phyloP scores from a whole-genome alignment of 2,329 filamentous ascomycete genomes.

The Trichoderma atrobrunneum region DNA sequence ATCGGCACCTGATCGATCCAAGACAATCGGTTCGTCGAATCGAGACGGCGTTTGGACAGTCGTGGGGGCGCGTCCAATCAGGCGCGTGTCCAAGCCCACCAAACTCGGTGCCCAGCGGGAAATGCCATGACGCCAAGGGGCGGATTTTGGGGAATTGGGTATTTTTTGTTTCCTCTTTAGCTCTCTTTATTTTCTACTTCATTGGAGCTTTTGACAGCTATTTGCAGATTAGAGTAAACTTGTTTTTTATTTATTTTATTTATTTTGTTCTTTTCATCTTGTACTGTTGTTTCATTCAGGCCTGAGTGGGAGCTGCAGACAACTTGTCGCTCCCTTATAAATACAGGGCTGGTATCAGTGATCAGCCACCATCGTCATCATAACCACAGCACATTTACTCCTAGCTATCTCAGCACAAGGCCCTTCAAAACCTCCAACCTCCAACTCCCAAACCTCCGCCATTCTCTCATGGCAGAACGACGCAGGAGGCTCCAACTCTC shows the following conservation, averaged over 20 bases:
- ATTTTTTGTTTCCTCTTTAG: not conserved
- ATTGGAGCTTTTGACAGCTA: not conserved
- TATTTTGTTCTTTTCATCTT: not conserved
- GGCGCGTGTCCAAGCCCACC: conserved; percentile 12
- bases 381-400: not conserved
- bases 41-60: conserved; percentile 1
- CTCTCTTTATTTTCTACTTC: not conserved
- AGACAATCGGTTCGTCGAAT: not conserved
- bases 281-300: not conserved
- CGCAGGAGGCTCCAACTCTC: conserved; percentile 34
- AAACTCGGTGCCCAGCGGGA: not conserved
- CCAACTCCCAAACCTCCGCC: not conserved
- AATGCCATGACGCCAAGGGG: not conserved
- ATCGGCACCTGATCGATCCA: conserved; percentile 8
- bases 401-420: not conserved
- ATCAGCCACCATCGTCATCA: conserved; percentile 3
- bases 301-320: not conserved
- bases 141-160: not conserved
- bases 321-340: not conserved
- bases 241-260: not conserved
- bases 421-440: not conserved
- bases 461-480: conserved; percentile 23
- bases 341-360: not conserved
- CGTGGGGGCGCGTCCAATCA: conserved; percentile 25
- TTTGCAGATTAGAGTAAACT: not conserved